Base-by-base conservation (phyloP, 805 yeast genomes). In the Debaryomyces hansenii region DNA sequence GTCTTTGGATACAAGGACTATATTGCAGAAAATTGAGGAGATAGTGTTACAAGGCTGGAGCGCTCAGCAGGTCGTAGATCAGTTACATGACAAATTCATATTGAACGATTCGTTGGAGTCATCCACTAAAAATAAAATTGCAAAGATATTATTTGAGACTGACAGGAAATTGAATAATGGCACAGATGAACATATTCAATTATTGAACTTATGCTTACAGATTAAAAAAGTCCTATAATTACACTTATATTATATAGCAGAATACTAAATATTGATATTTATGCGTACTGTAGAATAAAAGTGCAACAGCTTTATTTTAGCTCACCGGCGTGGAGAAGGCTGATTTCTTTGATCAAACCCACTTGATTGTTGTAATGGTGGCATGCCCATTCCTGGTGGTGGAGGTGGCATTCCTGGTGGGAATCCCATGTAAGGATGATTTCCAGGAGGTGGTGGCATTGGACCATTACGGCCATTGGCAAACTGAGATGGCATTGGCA, bases 141-240 rank as follows among this genome's bases (percentile, higher is more conserved):
- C 96, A 0, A 66, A 74, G 58, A 66, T 82, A 5, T 64, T 94
- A 20, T 89, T 90, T 56, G 85, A 83, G 37, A 77, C 89, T 0
- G 98, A 92, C 63, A 78, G 80, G 41, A 78, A 83, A 44, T 71
- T 92, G 45, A 78, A 83, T 44, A 89, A 83, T 59, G 99, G 99
- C 12, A 81, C 96, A 4, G 95, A 90, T 57, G 99, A 92, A 62
- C 89, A 87, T 48, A 69, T 92, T 24, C 96, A 88, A 56, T 58
- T 94, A 18, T 74, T 92, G 53, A 86, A 87, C 55, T 72, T 90
- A 53, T 61, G 64, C 42, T 56, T 72, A 47, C 66, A 64, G 49
- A 49, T 71, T 0, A 51, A 74, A 5, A 53, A 52, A 16, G 50
- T 40, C n/a, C 43, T 59, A 24, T 59, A 45, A 37, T 36, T 12